These are phyloP conservation scores for Amylocarpus encephaloides DNA, from an alignment of 2,329 filamentous ascomycete genomes.

Conservation along the genomic window DNA sequence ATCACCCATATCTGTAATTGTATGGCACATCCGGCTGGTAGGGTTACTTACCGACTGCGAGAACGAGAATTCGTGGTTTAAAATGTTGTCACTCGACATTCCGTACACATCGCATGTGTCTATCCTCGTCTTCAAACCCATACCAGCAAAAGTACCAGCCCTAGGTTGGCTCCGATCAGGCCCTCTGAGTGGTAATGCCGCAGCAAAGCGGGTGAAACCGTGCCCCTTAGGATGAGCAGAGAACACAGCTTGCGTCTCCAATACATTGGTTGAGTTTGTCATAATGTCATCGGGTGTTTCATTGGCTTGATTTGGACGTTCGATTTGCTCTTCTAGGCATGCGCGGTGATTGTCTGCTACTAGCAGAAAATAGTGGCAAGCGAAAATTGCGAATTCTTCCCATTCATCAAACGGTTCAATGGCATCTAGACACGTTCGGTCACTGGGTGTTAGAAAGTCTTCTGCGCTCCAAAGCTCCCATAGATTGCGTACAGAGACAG, in stretches of 20 bases:
- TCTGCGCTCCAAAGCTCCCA: slow-evolving; percentile 78
- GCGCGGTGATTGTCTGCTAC: slow-evolving; percentile 40
- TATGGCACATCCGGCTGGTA: slow-evolving; percentile 63
- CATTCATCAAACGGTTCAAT: slow-evolving; percentile 90
- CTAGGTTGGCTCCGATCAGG: slow-evolving; percentile 31
- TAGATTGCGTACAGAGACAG: slow-evolving; percentile 58
- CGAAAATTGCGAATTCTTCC: slow-evolving; percentile 88
- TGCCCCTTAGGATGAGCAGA: slow-evolving; percentile 35
- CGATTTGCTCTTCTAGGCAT: too few species aligned
- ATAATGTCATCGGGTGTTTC: too few species aligned
- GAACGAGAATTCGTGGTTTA: neutral
- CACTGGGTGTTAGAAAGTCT: slow-evolving; percentile 52
- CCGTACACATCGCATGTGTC: slow-evolving; percentile 39
- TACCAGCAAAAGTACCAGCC: slow-evolving; percentile 30
- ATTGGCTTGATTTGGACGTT: too few species aligned
- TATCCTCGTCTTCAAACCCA: slow-evolving; percentile 36
- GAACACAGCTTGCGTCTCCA: slow-evolving; percentile 26
- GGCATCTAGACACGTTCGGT: slow-evolving; percentile 57
- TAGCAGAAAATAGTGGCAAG: slow-evolving; percentile 76
- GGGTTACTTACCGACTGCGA: slow-evolving; percentile 27
- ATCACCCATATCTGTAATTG: slow-evolving; percentile 58
- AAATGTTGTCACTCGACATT: neutral
- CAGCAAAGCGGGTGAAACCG: slow-evolving; percentile 55
- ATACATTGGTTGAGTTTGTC: neutral
- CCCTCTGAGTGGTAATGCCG: slow-evolving; percentile 39